Base-by-base conservation (phyloP, 2,329 filamentous ascomycete species). In the Apiospora saccharicola region DNA sequence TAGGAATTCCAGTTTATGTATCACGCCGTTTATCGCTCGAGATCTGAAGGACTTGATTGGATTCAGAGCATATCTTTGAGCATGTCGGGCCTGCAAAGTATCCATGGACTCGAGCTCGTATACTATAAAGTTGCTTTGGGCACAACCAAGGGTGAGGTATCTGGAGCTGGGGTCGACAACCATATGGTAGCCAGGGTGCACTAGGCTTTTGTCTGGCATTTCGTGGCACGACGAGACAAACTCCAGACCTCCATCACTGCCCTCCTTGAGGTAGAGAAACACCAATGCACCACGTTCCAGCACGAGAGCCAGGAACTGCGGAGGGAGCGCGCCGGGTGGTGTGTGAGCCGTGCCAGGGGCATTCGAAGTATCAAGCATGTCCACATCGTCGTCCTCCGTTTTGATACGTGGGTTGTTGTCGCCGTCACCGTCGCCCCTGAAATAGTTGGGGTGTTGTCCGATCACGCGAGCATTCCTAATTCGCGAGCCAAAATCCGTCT, bases 1-100 rank as follows among this genome's bases (percentile, higher is more conserved):
- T 3, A 99, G 86, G 75, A 98, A 99, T 30, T 95, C 93, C 86
- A 98, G 91, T 76, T 94, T 93, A 77, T 96, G 87, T 71, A 98
- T 94, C n/a, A 91, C 86, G 0, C 94, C 95, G 10, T 91, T 88
- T 10, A 94, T 85, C 13, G 81, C 75, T 13, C 87, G 85, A 24
- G 85, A 78, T 24, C 82, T 78, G 51, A 77, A 80, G 0, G 80
- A 81, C 73, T 86, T 86, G 72, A 97, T 87, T 1, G 92, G 93
- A 13, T 85, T 81, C 72, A 93, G 81, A 74, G 83, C 78, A n/a
- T 83, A 81, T 44, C 79, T 78, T 49, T 78, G 75, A 22, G 77
- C 79, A 78, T 86, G 92, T 79, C 83, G 90, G 77, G 76, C 80
- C 76, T 81, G 87, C 78, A 89, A 88, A 75, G 76, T 83, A 69